Evolutionary conservation across 805 yeast genomes (phyloP), one percentile per base, ranked within the genome.

Genomic region (Cyberlindnera mycetangii): DNA sequence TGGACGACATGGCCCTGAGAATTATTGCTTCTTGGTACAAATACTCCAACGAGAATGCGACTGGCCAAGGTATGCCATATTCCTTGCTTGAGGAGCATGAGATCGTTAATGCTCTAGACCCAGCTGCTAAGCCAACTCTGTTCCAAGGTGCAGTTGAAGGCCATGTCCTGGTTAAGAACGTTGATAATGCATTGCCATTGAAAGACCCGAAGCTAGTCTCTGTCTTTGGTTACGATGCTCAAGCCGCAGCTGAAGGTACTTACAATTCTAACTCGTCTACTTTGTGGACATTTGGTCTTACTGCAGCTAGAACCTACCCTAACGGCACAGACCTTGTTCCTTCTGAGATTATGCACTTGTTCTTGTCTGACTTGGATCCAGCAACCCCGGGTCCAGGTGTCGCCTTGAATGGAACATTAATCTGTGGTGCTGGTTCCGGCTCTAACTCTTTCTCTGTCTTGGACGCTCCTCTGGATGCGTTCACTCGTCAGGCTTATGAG

Each of bases 81-180:
- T 10, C 15, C 14, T 14, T 38, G 24, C 20, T 27, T 8, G 39
- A 27, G 9, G 31, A 32, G 33, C 46, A 43, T 27, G 39, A 25
- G 14, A 15, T 33, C 16, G 32, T 43, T 20, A 20, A 38, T 33
- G 46, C 46, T 4, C 9, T 14, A 12, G 46, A 43, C 39, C 46
- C 46, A 21, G 46, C 42, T 20, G 19, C 46, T 5, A 33, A 38
- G 21, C 39, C 34, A 22, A 25, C 35, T 16, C 8, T 43, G 16
- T 38, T 43, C 42, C 46, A 43, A 15, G 46, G 46, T 27, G 46
- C 46, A 10, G 46, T 43, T 16, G 46, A 43, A 22, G 46, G 46
- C 5, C 46, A 43, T 7, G 46, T 43, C 14, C 21, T 43, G 22
- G 39, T 43, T 14, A 43, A 43, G 46, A 43, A 43, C 39, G 27